Evolutionary conservation across 805 yeast species (phyloP).

Genomic region (Spathaspora hagerdaliae): DNA sequence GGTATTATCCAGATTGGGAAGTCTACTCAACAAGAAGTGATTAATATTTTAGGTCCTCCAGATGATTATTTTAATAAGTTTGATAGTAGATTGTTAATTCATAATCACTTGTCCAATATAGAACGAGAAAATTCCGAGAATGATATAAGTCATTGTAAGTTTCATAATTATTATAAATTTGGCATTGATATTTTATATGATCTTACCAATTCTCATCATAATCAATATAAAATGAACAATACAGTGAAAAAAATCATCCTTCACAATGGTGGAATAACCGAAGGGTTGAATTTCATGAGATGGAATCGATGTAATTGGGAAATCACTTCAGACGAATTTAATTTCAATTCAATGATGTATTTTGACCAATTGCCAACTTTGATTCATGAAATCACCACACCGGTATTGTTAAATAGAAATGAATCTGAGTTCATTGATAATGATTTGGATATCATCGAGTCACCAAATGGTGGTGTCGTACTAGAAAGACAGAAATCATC

Average conservation of each 20-base stretch:
- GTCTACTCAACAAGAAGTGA: slow-evolving; percentile 47
- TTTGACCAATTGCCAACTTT: slow-evolving; percentile 25
- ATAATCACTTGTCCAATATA: slow-evolving; percentile 20
- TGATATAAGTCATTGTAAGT: slow-evolving; percentile 22
- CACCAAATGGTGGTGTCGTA: slow-evolving; percentile 4
- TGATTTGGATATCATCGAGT: slow-evolving; percentile 30
- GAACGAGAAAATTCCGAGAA: slow-evolving; percentile 1
- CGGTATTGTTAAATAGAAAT: slow-evolving; percentile 34
- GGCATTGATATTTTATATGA: slow-evolving; percentile 56
- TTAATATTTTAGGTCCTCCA: slow-evolving; percentile 52
- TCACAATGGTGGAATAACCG: slow-evolving; percentile 50
- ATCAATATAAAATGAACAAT: slow-evolving; percentile 20
- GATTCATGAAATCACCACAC: slow-evolving; percentile 19
- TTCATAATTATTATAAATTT: slow-evolving; percentile 53
- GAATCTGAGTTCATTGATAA: slow-evolving; percentile 37
- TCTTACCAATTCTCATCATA: slow-evolving; percentile 15
- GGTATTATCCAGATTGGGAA: slow-evolving; percentile 30
- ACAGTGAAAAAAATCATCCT: slow-evolving; percentile 43
- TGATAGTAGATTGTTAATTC: slow-evolving; percentile 43
- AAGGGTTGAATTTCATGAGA: slow-evolving; percentile 48
- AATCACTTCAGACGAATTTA: slow-evolving; percentile 11
- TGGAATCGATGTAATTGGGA: slow-evolving; percentile 51
- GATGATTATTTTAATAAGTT: slow-evolving; percentile 46
- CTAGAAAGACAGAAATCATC: too few relatives aligned
- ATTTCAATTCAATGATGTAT: slow-evolving; percentile 21